phyloP scores from a whole-genome alignment of 2,329 filamentous ascomycete genomes.

The Diaporthe helianthi region DNA sequence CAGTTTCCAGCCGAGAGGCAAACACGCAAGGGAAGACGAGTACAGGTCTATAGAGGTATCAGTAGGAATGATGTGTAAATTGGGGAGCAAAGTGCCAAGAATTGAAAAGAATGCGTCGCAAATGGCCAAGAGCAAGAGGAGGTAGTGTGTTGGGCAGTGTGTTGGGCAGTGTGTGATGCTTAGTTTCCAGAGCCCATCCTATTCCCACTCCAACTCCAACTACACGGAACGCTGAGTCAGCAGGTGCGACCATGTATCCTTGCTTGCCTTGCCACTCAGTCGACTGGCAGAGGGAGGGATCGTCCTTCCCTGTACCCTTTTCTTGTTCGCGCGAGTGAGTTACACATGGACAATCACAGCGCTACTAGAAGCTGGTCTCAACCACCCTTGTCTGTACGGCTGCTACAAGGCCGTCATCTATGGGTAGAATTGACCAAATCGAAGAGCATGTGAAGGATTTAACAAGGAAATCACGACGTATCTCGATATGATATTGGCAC shows the following conservation, averaged over 20 bases:
- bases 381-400: no score
- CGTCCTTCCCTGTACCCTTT: no score
- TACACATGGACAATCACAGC: no score
- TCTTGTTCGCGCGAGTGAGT: no score
- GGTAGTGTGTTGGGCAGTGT: not conserved
- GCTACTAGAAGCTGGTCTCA: no score
- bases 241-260: not conserved
- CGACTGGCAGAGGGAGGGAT: not conserved
- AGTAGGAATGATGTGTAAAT: not conserved
- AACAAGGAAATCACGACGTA: not conserved
- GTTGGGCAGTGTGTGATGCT: not conserved
- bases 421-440: no score
- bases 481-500: not conserved
- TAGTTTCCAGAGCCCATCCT: not conserved
- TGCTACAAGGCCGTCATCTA: no score
- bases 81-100: not conserved
- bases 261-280: not conserved
- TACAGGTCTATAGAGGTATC: not conserved
- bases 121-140: not conserved
- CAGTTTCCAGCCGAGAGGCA: not conserved
- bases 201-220: slow-evolving; percentile 12
- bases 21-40: not conserved
- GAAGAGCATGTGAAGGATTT: no score
- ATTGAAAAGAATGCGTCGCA: slow-evolving; percentile 9
- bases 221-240: slow-evolving; percentile 17